Percentiles rank a stretch among this genome's conserved stretches.
These are phyloP conservation scores for Talinum fruticosum DNA, from an alignment of 148 eudicot species.

Conservation along the genomic window DNA sequence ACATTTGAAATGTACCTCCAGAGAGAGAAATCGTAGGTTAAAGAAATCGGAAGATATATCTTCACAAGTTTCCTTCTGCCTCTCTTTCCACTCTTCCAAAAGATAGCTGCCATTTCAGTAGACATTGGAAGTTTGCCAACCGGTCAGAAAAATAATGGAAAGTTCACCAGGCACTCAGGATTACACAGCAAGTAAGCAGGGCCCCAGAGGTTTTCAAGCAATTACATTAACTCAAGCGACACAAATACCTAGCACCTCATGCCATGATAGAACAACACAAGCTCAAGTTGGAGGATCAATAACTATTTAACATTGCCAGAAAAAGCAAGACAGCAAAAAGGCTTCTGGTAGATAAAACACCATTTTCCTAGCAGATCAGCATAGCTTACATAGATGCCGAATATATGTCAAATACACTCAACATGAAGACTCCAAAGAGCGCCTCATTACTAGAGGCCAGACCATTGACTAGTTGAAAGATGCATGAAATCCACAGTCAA, in stretches of 20 bases:
- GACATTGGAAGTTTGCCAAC: slow-evolving; percentile 3
- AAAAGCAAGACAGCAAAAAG: neutral
- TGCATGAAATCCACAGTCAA: neutral
- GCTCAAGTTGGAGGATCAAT: neutral
- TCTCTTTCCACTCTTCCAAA: slow-evolving; percentile 96
- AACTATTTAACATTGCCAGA: neutral
- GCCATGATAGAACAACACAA: neutral
- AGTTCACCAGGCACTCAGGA: neutral
- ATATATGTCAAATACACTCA: neutral
- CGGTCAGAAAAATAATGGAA: neutral
- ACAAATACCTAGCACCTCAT: neutral
- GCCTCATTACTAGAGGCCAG: neutral
- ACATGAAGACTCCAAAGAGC: neutral
- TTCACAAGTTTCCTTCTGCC: slow-evolving; percentile 60
- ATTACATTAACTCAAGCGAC: neutral
- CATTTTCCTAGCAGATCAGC: neutral
- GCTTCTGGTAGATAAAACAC: neutral
- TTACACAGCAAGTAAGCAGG: neutral
- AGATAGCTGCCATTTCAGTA: slow-evolving; percentile 61
- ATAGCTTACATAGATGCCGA: neutral
- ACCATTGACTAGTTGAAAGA: neutral
- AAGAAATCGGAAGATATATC: slow-evolving; percentile 52
- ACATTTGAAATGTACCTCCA: slow-evolving; percentile 54
- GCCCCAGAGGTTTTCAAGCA: neutral
- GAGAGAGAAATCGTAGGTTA: slow-evolving; percentile 65